Evolutionary conservation across 2,329 filamentous ascomycete species (phyloP).

Genomic region (Arachnopeziza araneosa): DNA sequence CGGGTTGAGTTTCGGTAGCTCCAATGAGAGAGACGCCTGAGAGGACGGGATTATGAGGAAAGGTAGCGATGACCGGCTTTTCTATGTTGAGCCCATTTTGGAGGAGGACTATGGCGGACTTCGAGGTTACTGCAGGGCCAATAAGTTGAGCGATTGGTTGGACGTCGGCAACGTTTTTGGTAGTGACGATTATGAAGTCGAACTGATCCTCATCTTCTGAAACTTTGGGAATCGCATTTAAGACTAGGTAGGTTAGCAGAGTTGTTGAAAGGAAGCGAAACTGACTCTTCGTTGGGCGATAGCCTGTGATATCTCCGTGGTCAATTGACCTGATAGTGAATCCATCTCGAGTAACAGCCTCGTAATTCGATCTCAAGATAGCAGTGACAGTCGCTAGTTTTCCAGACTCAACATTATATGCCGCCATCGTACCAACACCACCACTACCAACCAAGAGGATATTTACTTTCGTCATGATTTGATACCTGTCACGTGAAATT

Average conservation of each 20-base stretch:
- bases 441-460: constrained; percentile 23
- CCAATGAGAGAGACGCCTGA: constrained; percentile 25
- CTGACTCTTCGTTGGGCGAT: constrained; percentile 19
- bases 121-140: constrained; percentile 20
- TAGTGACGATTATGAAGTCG: constrained; percentile 23
- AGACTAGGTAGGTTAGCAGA: neutral
- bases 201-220: constrained; percentile 14
- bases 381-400: constrained; percentile 19
- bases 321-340: constrained; percentile 24
- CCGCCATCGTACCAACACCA: constrained; percentile 25
- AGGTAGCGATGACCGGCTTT: constrained; percentile 19
- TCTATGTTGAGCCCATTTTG: constrained; percentile 29
- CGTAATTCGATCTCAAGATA: constrained; percentile 23
- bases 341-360: constrained; percentile 18
- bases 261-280: neutral
- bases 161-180: constrained; percentile 26
- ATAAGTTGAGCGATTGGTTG: constrained; percentile 33
- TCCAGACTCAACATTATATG: constrained; percentile 22
- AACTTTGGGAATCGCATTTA: constrained; percentile 1
- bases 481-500: neutral
- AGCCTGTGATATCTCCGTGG: constrained; percentile 19
- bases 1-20: constrained; percentile 17
- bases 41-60: constrained; percentile 20
- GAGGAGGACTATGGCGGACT: constrained; percentile 20
- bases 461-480: constrained; percentile 8